Conservation (phyloP, 495 filamentous ascomycete genomes). For the Recurvomyces mirabilis region DNA sequence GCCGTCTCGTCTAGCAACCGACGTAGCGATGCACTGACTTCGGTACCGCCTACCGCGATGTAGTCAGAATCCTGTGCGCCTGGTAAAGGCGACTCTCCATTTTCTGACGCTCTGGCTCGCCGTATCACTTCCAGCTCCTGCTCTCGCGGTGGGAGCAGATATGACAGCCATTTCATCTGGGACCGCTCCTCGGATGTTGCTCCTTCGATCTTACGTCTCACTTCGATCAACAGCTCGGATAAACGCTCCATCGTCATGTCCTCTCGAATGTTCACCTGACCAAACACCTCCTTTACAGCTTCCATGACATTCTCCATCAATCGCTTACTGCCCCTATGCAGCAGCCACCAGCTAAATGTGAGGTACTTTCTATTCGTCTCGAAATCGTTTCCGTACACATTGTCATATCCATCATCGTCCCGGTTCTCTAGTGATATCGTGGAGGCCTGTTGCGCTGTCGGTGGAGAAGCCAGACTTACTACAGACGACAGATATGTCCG, state of each 20-base stretch:
- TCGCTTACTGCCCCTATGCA: slow-evolving; percentile 79
- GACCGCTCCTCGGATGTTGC: slow-evolving; percentile 48
- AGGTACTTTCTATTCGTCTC: slow-evolving; percentile 90
- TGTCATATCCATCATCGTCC: slow-evolving; percentile 68
- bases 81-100: slow-evolving; percentile 46
- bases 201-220: slow-evolving; percentile 77
- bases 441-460: slow-evolving; percentile 36
- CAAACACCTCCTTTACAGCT: slow-evolving; percentile 79
- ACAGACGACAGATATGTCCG: slow-evolving; percentile 92
- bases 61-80: not conserved
- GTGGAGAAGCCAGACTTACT: slow-evolving; percentile 66
- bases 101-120: slow-evolving; percentile 47
- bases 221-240: slow-evolving; percentile 62
- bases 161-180: slow-evolving; percentile 60
- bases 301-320: slow-evolving; percentile 65
- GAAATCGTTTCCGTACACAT: slow-evolving; percentile 79
- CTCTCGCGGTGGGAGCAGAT: slow-evolving; percentile 65
- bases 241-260: slow-evolving; percentile 69
- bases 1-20: slow-evolving; percentile 91
- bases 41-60: not conserved
- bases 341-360: slow-evolving; percentile 94
- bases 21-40: slow-evolving; percentile 50
- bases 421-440: slow-evolving; percentile 81
- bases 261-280: slow-evolving; percentile 73
- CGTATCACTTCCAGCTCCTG: slow-evolving; percentile 71